Base-by-base conservation (phyloP, 1,284 basidiomycete genomes). In the Malassezia slooffiae region DNA sequence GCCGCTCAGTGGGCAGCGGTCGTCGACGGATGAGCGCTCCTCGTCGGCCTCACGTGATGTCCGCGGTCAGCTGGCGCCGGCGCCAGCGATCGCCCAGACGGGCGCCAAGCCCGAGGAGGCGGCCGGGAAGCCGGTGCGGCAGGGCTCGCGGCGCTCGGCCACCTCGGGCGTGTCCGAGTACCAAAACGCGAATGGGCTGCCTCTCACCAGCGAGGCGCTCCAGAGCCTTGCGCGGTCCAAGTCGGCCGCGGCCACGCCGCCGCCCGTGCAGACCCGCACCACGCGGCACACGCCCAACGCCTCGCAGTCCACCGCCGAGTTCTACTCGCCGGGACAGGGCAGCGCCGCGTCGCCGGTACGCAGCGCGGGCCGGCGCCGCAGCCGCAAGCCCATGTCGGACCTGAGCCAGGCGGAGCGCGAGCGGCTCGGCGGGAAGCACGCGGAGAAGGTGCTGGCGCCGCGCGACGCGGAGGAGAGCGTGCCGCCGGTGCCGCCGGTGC, bases 1-100 rank as follows among this genome's bases (percentile, higher is more conserved):
- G n/a, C 46, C 46, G 17, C 41, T 48, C 16, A 48, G 46, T 16
- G 41, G 35, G 6, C 40, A 48, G 30, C 40, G 36, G 20, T 15
- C 30, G 20, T 38, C 27, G 27, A 13, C 21, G 13, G 30, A 41
- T 11, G 20, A 20, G 5, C 20, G 1, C 12, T 16, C 16, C 2
- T n/a, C 15, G 4, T 8, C 12, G 30, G 16, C 30, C 29, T n/a
- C n/a, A n/a, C n/a, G n/a, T n/a, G n/a, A n/a, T n/a, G n/a, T n/a
- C n/a, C n/a, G n/a, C n/a, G n/a, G n/a, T n/a, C n/a, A n/a, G 24
- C 24, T 26, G n/a, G 24, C 6, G 24, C 24, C 24, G 24, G 24
- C 24, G 24, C 24, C 24, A 6, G 24, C 24, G 24, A 26, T 6
- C 24, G 24, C 24, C 7, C 24, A 6, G 24, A 6, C 7, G 7